A percentile compares a stretch with the other conserved stretches of the same genome.
Evolutionary conservation across 805 yeast genomes (phyloP).

Genomic region (Saccharomycopsis sp.): DNA sequence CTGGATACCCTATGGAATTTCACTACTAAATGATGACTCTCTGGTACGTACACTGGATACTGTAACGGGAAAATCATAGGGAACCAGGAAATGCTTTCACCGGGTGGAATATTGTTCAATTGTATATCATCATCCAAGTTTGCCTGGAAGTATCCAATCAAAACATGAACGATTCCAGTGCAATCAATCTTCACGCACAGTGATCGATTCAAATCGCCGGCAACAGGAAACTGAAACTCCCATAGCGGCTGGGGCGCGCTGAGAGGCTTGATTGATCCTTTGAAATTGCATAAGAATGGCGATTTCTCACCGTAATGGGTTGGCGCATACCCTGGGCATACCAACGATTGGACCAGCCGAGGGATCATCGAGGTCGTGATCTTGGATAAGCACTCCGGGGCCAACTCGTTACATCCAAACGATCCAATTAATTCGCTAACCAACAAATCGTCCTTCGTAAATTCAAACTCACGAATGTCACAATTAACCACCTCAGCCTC

Average conservation of each 20-base stretch:
- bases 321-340: conserved; percentile 66
- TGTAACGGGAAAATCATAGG: conserved; percentile 59
- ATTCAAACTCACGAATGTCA: conserved; percentile 54
- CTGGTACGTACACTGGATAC: conserved; percentile 44
- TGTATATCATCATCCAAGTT: background rate
- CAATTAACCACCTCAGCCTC: conserved; percentile 43
- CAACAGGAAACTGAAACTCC: background rate
- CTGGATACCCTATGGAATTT: conserved; percentile 42
- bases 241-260: background rate
- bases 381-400: conserved; percentile 67
- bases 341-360: conserved; percentile 45
- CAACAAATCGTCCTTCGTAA: conserved; percentile 44
- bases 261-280: background rate
- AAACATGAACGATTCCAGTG: background rate
- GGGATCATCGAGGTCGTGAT: conserved; percentile 41
- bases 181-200: background rate
- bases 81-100: conserved; percentile 55
- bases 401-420: conserved; percentile 85
- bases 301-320: conserved; percentile 19
- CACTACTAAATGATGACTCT: conserved; percentile 48
- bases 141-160: background rate
- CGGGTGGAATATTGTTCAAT: too few species aligned
- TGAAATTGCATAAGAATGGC: background rate
- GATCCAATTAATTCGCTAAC: conserved; percentile 84
- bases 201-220: background rate